These are phyloP conservation scores for Auxenochlorella pyrenoidosa DNA, from an alignment of 139 green algal species.

Conservation along the genomic window DNA sequence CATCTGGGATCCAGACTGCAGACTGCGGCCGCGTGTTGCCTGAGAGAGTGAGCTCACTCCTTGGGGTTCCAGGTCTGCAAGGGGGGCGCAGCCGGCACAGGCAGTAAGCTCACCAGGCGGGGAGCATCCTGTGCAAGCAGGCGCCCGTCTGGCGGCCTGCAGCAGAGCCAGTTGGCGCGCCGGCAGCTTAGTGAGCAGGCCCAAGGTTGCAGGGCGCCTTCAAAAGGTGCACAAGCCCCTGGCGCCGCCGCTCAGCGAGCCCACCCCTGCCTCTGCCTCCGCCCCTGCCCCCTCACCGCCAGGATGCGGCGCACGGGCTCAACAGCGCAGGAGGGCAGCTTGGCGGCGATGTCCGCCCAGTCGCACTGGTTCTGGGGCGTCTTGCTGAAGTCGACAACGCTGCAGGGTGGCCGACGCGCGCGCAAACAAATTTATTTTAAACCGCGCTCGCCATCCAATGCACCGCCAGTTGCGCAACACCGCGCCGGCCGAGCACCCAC, in stretches of 20 bases:
- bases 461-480: neutral
- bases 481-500: too few species aligned
- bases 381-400: neutral
- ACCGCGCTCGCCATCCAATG: neutral
- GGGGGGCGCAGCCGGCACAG: neutral
- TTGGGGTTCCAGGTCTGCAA: slow-evolving; percentile 4
- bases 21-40: neutral
- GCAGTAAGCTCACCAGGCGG: neutral
- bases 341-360: neutral
- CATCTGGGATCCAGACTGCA: neutral
- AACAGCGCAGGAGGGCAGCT: slow-evolving; percentile 9
- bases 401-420: neutral
- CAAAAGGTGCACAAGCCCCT: too few species aligned
- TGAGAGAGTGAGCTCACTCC: neutral
- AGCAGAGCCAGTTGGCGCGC: neutral
- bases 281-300: neutral
- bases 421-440: neutral
- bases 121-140: neutral
- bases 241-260: too few species aligned
- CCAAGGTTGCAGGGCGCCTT: too few species aligned
- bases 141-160: too few species aligned
- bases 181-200: too few species aligned
- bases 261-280: neutral
- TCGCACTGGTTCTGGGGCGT: slow-evolving; percentile 16
- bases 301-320: slow-evolving; percentile 13